A percentile compares a stretch with the other conserved stretches of the same genome.
Conservation (phyloP, 2,329 filamentous ascomycete genomes). For the Stromatinia cepivora region DNA sequence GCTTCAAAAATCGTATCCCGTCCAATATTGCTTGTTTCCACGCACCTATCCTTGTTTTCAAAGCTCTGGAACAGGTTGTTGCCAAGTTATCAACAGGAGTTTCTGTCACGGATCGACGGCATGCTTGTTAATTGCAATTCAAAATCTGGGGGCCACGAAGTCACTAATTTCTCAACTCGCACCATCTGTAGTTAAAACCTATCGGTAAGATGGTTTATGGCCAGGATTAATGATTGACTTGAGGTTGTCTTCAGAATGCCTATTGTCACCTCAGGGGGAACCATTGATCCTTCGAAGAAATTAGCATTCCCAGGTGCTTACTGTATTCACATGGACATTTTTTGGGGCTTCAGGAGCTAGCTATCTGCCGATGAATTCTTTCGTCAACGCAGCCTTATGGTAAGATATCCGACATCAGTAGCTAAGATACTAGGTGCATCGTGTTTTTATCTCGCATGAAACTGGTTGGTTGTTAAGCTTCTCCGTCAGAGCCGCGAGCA, state of each 20-base stretch:
- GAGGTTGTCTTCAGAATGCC: neutral
- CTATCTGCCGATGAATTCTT: constrained; percentile 4
- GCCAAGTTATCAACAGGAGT: neutral
- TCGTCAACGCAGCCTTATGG: constrained; percentile 21
- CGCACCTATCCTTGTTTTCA: neutral
- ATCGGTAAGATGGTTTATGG: neutral
- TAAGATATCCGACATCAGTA: constrained; percentile 14
- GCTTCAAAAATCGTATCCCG: neutral
- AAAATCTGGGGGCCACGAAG: constrained; percentile 4
- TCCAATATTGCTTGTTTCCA: constrained; percentile 2
- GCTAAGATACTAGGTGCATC: neutral
- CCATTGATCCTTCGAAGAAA: constrained; percentile 6
- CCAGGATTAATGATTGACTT: neutral
- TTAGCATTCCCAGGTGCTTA: neutral
- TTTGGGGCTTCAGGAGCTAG: neutral
- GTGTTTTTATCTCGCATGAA: constrained; percentile 11
- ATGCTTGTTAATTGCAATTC: constrained; percentile 1
- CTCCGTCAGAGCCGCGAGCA: neutral
- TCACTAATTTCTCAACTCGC: neutral
- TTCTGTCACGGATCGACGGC: neutral
- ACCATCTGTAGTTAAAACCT: neutral
- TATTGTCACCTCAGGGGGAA: neutral
- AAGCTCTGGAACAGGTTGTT: neutral
- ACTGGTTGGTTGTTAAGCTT: constrained; percentile 14
- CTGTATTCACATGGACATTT: neutral